A percentile compares a stretch with the other conserved stretches of the same genome.
phyloP scores from a whole-genome alignment of 1,139 yeast genomes.

The Zygoascus hellenicus region DNA sequence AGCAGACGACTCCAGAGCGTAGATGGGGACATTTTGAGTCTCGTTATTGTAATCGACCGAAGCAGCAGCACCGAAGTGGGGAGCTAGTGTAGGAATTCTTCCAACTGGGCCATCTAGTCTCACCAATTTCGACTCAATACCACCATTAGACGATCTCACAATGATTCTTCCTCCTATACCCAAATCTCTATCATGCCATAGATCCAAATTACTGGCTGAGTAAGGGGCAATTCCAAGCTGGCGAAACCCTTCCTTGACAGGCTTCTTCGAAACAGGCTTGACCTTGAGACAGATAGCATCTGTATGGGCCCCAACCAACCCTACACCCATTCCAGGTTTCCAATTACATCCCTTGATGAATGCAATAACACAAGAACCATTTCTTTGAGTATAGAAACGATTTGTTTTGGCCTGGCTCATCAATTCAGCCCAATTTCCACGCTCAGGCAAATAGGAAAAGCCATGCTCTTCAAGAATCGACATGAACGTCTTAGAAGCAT shows the following conservation, averaged over 20 bases:
- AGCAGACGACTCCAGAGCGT: slow-evolving; percentile 41
- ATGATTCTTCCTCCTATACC: slow-evolving; percentile 84
- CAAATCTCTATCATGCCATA: slow-evolving; percentile 87
- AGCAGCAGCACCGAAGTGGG: slow-evolving; percentile 73
- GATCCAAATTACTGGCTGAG: slow-evolving; percentile 65
- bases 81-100: slow-evolving; percentile 86
- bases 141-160: slow-evolving; percentile 39
- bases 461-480: slow-evolving; percentile 32
- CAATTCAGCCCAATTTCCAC: slow-evolving; percentile 41
- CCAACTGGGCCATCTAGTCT: slow-evolving; percentile 73
- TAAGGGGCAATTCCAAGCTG: slow-evolving; percentile 87
- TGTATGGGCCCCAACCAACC: slow-evolving; percentile 85
- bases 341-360: slow-evolving; percentile 64
- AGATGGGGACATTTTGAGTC: slow-evolving; percentile 76
- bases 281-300: slow-evolving; percentile 67
- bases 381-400: slow-evolving; percentile 70
- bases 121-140: slow-evolving; percentile 55
- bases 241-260: slow-evolving; percentile 59
- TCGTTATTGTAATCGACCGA: slow-evolving; percentile 75
- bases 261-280: slow-evolving; percentile 72
- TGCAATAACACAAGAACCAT: slow-evolving; percentile 76
- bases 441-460: slow-evolving; percentile 57
- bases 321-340: slow-evolving; percentile 68
- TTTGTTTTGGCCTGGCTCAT: slow-evolving; percentile 26
- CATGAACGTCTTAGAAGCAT: slow-evolving; percentile 62